phyloP scores from a whole-genome alignment of 164 flowering plant genomes.

The Vitis cinerea region DNA sequence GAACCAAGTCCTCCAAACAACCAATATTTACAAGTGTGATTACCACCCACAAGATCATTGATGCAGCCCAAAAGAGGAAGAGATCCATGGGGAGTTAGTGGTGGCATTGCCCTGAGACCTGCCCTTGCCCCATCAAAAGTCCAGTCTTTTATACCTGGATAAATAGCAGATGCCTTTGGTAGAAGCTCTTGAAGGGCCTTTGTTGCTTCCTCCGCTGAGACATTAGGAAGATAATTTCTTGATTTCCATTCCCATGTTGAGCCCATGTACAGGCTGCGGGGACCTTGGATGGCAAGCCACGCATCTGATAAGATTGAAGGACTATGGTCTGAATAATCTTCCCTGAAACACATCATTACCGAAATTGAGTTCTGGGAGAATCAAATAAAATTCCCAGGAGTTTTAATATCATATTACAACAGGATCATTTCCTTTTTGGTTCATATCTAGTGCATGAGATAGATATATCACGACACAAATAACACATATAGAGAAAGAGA shows the following conservation, averaged over 20 bases:
- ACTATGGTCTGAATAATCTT: conserved; percentile 50
- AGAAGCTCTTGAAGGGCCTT: conserved; percentile 65
- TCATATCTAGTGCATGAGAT: no score
- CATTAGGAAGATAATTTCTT: conserved; percentile 53
- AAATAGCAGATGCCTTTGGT: conserved; percentile 65
- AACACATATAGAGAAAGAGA: not conserved
- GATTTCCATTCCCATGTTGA: conserved; percentile 98
- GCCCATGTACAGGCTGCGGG: conserved; percentile 64
- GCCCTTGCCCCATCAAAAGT: conserved; percentile 56
- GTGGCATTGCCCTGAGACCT: conserved; percentile 96
- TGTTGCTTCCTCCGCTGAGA: conserved; percentile 66
- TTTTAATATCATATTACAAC: no score
- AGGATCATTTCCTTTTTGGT: no score
- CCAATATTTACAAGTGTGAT: conserved; percentile 61
- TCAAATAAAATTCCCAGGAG: not conserved
- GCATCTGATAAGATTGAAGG: conserved; percentile 92
- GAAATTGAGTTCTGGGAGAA: not conserved
- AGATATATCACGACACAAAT: no score
- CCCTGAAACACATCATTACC: conserved; percentile 37
- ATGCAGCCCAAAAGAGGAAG: conserved; percentile 80
- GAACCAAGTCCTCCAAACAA: conserved; percentile 89
- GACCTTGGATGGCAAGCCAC: conserved; percentile 86
- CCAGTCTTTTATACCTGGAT: conserved; percentile 75
- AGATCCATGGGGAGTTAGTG: conserved; percentile 75
- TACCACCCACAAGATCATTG: conserved; percentile 43